These are phyloP conservation scores for Dimocarpus longan DNA, from an alignment of 345 rosid genomes.

Conservation along the genomic window DNA sequence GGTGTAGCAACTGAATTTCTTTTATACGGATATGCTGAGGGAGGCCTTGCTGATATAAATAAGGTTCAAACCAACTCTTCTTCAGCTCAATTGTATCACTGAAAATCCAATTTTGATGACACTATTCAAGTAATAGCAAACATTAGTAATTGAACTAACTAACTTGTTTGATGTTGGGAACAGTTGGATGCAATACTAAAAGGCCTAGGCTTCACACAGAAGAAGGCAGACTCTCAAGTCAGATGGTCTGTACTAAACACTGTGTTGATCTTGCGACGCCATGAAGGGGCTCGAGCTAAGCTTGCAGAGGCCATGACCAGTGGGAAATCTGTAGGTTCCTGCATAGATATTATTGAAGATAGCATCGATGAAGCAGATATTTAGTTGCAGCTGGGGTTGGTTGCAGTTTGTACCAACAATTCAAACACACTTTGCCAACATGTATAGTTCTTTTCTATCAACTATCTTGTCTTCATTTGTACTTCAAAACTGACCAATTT, in stretches of 20 bases:
- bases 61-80: slow-evolving; percentile 43
- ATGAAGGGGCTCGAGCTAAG: slow-evolving; percentile 59
- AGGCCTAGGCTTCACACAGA: slow-evolving; percentile 82
- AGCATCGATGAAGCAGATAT: slow-evolving; percentile 51
- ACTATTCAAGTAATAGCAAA: not conserved
- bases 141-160: not conserved
- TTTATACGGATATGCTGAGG: slow-evolving; percentile 75
- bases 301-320: slow-evolving; percentile 75
- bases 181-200: slow-evolving; percentile 72
- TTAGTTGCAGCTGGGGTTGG: slow-evolving; percentile 20
- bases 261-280: slow-evolving; percentile 69
- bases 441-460: not conserved
- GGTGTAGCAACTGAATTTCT: slow-evolving; percentile 87
- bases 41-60: slow-evolving; percentile 84
- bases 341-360: slow-evolving; percentile 65
- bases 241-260: slow-evolving; percentile 90
- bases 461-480: not conserved
- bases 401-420: not conserved
- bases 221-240: slow-evolving; percentile 86
- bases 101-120: not conserved
- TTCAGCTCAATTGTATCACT: not conserved
- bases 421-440: not conserved
- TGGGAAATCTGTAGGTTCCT: slow-evolving; percentile 69
- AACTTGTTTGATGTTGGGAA: not conserved
- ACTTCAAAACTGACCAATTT: not conserved